Percentiles rank a stretch among this genome's conserved stretches.
Evolutionary conservation across 2,329 filamentous ascomycete genomes (phyloP).

Genomic region (Exophiala sp.): DNA sequence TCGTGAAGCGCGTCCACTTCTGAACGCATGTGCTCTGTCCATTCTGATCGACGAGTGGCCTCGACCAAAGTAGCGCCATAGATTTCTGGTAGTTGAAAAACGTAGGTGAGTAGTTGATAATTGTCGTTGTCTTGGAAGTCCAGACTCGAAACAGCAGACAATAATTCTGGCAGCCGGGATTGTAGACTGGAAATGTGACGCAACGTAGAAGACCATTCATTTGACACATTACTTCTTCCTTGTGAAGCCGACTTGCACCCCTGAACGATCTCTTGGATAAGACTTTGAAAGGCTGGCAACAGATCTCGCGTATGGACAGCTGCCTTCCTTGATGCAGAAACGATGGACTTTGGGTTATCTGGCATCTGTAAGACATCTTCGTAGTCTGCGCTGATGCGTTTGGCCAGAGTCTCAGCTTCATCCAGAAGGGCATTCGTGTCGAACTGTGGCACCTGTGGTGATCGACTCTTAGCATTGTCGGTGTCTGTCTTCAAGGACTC

Average conservation of each 20-base stretch:
- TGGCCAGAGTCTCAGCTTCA: slow-evolving; percentile 80
- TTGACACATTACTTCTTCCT: slow-evolving; percentile 55
- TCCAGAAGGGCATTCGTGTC: slow-evolving; percentile 24
- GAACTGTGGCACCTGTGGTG: slow-evolving; percentile 20
- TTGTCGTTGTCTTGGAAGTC: slow-evolving; percentile 72
- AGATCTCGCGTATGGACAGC: slow-evolving; percentile 62
- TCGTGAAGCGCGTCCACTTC: slow-evolving; percentile 87
- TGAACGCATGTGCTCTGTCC: slow-evolving; percentile 83
- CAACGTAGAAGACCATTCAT: slow-evolving; percentile 69
- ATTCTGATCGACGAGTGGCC: slow-evolving; percentile 79
- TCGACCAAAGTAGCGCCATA: slow-evolving; percentile 89
- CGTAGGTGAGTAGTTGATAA: slow-evolving; percentile 74
- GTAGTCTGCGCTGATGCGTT: slow-evolving; percentile 83
- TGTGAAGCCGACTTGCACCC: slow-evolving; percentile 61
- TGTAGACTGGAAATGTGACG: slow-evolving; percentile 78
- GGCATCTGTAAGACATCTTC: slow-evolving; percentile 69
- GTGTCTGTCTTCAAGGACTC: slow-evolving; percentile 23
- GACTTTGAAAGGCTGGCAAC: slow-evolving; percentile 57
- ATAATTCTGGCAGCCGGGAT: slow-evolving; percentile 67
- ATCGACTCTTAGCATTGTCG: slow-evolving; percentile 5
- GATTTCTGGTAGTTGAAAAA: slow-evolving; percentile 79
- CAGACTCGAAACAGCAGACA: slow-evolving; percentile 67
- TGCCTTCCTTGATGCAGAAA: slow-evolving; percentile 62
- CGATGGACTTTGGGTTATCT: slow-evolving; percentile 61
- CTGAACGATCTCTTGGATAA: slow-evolving; percentile 55